Evolutionary conservation across 192 early-diverging fungal genomes (phyloP).

Genomic region (Gryganskiella cystojenkinii): DNA sequence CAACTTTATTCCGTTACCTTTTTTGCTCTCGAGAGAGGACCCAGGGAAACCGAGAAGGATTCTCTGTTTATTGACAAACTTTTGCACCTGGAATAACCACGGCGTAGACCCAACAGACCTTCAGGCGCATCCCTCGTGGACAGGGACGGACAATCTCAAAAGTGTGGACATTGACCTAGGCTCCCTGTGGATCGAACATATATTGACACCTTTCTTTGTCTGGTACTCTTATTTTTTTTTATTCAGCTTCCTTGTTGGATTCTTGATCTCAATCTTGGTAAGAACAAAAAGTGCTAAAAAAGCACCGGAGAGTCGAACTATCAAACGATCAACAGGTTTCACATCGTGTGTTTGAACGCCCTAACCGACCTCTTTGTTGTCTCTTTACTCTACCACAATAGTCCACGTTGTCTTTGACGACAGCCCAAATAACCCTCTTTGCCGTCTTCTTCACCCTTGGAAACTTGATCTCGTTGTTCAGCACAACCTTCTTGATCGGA

Average conservation of each 20-base stretch:
- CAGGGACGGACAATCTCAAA: too few relatives aligned
- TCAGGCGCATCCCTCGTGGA: too few relatives aligned
- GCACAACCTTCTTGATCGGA: constrained; percentile 92
- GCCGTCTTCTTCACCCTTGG: constrained; percentile 93
- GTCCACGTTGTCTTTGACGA: constrained; percentile 68
- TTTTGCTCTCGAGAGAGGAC: too few relatives aligned
- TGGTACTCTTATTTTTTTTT: background rate
- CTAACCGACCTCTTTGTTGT: background rate
- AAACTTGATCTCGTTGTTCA: constrained; percentile 85
- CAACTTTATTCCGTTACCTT: too few relatives aligned
- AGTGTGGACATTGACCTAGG: constrained; percentile 1
- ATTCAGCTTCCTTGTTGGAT: constrained; percentile 83
- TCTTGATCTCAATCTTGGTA: constrained; percentile 83
- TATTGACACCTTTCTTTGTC: background rate
- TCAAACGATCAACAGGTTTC: background rate
- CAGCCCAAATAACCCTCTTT: constrained; percentile 77
- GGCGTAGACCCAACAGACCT: too few relatives aligned
- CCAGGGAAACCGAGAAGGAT: too few relatives aligned
- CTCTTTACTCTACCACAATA: constrained; percentile 22
- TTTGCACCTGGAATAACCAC: too few relatives aligned
- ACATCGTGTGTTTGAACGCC: too few relatives aligned
- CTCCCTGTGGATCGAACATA: background rate
- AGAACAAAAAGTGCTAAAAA: background rate
- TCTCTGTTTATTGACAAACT: too few relatives aligned
- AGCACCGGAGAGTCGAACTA: background rate